phyloP scores from a whole-genome alignment of 2,329 filamentous ascomycete genomes.

The Penicillium oxalicum region DNA sequence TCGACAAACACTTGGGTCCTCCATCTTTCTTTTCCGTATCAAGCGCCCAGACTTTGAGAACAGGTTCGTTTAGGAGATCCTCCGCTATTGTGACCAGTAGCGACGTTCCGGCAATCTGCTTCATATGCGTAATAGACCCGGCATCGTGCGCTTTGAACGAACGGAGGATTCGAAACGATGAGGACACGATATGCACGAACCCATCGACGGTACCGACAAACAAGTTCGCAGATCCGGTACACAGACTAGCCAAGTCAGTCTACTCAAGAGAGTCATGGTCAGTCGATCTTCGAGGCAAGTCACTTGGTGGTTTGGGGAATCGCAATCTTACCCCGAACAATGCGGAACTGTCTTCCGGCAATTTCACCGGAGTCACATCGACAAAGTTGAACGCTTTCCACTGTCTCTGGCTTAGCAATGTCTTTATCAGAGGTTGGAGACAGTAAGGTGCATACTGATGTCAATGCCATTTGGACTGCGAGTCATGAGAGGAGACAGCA shows the following conservation, averaged over 20 bases:
- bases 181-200: slow-evolving; percentile 77
- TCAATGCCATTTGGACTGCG: slow-evolving; percentile 39
- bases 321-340: slow-evolving; percentile 65
- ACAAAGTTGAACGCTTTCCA: slow-evolving; percentile 99
- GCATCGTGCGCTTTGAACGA: slow-evolving; percentile 81
- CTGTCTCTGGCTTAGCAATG: slow-evolving; percentile 42
- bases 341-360: slow-evolving; percentile 69
- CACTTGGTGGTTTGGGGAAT: neutral
- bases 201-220: slow-evolving; percentile 86
- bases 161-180: slow-evolving; percentile 77
- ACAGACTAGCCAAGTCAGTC: slow-evolving; percentile 72
- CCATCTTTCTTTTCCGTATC: slow-evolving; percentile 95
- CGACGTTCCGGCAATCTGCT: slow-evolving; percentile 80
- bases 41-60: slow-evolving; percentile 95
- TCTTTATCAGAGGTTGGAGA: neutral
- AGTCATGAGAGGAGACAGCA: slow-evolving; percentile 26
- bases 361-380: slow-evolving; percentile 78
- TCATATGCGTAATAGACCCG: slow-evolving; percentile 77
- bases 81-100: slow-evolving; percentile 76
- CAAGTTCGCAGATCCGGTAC: slow-evolving; percentile 79
- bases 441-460: slow-evolving; percentile 30
- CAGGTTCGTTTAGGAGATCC: slow-evolving; percentile 78
- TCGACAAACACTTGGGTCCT: slow-evolving; percentile 79
- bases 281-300: slow-evolving; percentile 1
- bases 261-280: slow-evolving; percentile 15